phyloP scores from a whole-genome alignment of 1,284 basidiomycete genomes.

The Mycosarcoma mackinlayi region DNA sequence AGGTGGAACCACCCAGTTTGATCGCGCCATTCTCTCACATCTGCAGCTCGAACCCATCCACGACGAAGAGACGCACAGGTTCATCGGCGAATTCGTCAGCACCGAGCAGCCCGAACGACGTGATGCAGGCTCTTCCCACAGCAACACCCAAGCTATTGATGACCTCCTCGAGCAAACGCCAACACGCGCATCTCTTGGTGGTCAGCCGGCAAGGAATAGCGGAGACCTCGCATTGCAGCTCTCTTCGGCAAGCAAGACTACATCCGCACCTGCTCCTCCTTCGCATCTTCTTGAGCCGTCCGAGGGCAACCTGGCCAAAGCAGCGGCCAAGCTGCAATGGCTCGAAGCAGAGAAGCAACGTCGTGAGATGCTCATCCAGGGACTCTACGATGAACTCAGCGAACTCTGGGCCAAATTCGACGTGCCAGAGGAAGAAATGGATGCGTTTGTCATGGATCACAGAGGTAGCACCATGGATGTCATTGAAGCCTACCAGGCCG shows the following conservation, averaged over 20 bases:
- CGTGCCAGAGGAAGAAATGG: conserved; percentile 66
- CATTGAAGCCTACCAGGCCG: conserved; percentile 83
- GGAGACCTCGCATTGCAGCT: conserved; percentile 35
- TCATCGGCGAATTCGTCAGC: conserved; percentile 52
- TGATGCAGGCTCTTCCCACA: conserved; percentile 6
- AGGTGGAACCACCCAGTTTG: conserved; percentile 40
- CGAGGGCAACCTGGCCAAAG: conserved; percentile 35
- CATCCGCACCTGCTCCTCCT: conserved; percentile 18
- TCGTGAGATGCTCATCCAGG: conserved; percentile 62
- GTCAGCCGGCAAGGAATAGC: conserved; percentile 28
- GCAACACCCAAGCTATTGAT: conserved; percentile 25
- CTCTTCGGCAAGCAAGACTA: conserved; percentile 25
- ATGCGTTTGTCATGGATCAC: conserved; percentile 65
- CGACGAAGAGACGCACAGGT: conserved; percentile 35
- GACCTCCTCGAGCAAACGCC: conserved; percentile 41
- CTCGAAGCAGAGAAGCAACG: conserved; percentile 60
- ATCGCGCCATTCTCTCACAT: conserved; percentile 55
- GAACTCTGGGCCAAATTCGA: conserved; percentile 66
- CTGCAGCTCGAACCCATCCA: conserved; percentile 53
- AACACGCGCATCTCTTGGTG: conserved; percentile 41
- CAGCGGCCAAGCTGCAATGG: conserved; percentile 30
- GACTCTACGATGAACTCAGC: conserved; percentile 65
- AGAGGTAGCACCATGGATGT: conserved; percentile 80
- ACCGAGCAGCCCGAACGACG: conserved; percentile 31
- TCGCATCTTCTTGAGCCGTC: conserved; percentile 49